Conservation (phyloP, 78 protist species). For the Monosiga brevicollis region DNA sequence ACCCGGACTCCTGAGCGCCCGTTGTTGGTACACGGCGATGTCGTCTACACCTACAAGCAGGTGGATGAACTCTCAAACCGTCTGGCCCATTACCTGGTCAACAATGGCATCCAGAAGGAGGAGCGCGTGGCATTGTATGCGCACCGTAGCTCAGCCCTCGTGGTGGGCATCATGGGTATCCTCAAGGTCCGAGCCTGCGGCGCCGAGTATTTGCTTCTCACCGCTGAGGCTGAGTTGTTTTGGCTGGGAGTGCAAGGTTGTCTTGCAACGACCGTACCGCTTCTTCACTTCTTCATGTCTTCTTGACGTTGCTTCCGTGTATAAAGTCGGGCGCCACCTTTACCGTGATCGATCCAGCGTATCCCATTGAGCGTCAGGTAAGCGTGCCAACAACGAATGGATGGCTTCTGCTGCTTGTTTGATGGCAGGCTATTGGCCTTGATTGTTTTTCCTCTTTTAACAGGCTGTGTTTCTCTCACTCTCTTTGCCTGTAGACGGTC, state of each 20-base stretch:
- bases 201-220: too few relatives aligned
- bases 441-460: too few relatives aligned
- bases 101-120: conserved; percentile 17
- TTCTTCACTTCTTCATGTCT: too few relatives aligned
- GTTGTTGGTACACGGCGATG: not conserved
- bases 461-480: too few relatives aligned
- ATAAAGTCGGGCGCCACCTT: conserved; percentile 58
- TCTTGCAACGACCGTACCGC: too few relatives aligned
- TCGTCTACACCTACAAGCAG: not conserved
- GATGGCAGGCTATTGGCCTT: too few relatives aligned
- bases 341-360: conserved; percentile 61
- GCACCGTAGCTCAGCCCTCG: conserved; percentile 52
- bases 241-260: too few relatives aligned
- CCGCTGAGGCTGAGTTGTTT: too few relatives aligned
- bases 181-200: conserved; percentile 28
- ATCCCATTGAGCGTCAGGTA: conserved; percentile 58
- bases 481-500: not conserved
- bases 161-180: conserved; percentile 55
- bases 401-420: too few relatives aligned
- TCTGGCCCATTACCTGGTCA: conserved; percentile 34
- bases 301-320: too few relatives aligned
- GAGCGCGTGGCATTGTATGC: conserved; percentile 57
- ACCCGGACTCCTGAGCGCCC: not conserved
- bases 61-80: conserved; percentile 19
- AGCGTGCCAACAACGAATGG: too few relatives aligned